Evolutionary conservation across 2,329 filamentous ascomycete species (phyloP), one percentile per base, ranked within the genome.

Genomic region (Fusarium luffae): DNA sequence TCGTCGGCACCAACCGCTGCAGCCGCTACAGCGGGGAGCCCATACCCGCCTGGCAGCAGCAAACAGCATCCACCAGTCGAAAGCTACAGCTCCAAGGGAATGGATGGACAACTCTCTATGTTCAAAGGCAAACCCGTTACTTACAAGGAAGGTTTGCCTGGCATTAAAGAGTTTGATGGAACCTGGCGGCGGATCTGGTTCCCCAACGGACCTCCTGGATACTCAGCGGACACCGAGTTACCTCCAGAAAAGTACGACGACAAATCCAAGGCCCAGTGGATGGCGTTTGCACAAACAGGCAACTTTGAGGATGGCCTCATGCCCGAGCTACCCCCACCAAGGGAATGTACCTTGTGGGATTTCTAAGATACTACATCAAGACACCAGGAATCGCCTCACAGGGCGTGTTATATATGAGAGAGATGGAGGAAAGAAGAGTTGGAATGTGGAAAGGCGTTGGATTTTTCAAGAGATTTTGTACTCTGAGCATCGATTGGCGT

Each of bases 291-390:
- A 47, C 83, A 88, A 68, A 87, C 87, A 21, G 93, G 93, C 1
- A 79, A 78, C 32, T 97, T 97, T 78, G 84, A 86, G 43, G 88
- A 89, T 37, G 91, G 90, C 1, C 74, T 89, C 9, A 91, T 97
- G 82, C 94, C 94, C 0, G 85, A 91, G 72, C 81, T 93, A 47
- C 93, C 94, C 21, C 94, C 94, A 0, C 90, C 90, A 79, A 85
- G 89, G 66, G 93, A 95, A 75, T 95, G 90, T 84, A 90, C 89
- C 70, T 79, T 82, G 28, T 95, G 91, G 87, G 88, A 93, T 76
- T 90, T 95, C 74, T 94, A 79, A 74, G 34, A 12, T 19, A 18
- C 32, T 19, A 42, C 10, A 18, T 18, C 3, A 6, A 21, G 49
- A 27, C 23, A 42, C 16, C 41, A 42, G 21, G 23, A n/a, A 32